Evolutionary conservation across 805 yeast species (phyloP).

Genomic region (Starmera quercuum): DNA sequence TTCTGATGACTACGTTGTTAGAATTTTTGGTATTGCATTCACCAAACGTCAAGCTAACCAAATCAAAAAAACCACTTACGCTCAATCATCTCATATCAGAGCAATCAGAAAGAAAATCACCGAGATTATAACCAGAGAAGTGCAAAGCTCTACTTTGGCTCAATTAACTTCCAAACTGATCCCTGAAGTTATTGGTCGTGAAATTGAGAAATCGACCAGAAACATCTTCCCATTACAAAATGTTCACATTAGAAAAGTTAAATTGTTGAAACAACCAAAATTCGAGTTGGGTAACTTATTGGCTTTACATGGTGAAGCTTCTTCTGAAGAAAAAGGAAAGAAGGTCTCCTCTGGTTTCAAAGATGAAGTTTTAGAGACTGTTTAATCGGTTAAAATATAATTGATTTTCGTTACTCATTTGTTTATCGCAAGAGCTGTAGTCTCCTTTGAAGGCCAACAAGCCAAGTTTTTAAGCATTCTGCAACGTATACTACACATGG

Average conservation of each 20-base stretch:
- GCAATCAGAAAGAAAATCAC: slow-evolving; percentile 95
- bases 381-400: too few species aligned
- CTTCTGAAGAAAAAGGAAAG: slow-evolving; percentile 96
- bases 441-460: too few species aligned
- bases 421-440: too few species aligned
- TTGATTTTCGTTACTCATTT: too few species aligned
- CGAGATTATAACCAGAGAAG: slow-evolving; percentile 96
- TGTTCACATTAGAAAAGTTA: slow-evolving; percentile 98
- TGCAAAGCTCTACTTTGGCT: slow-evolving; percentile 87
- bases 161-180: slow-evolving; percentile 96
- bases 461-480: too few species aligned
- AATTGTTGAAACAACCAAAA: slow-evolving; percentile 97
- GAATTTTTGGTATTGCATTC: slow-evolving; percentile 96
- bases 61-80: slow-evolving; percentile 95
- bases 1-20: slow-evolving; percentile 92
- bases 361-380: slow-evolving; percentile 97
- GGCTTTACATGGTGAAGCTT: slow-evolving; percentile 94
- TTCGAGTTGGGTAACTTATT: slow-evolving; percentile 95
- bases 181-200: slow-evolving; percentile 98
- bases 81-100: slow-evolving; percentile 96
- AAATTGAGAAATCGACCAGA: slow-evolving; percentile 93
- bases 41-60: slow-evolving; percentile 97
- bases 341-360: slow-evolving; percentile 92
- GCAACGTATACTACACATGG: too few species aligned
- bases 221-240: slow-evolving; percentile 96